Conservation (phyloP, 345 rosid species). For the Gossypium herbaceum region DNA sequence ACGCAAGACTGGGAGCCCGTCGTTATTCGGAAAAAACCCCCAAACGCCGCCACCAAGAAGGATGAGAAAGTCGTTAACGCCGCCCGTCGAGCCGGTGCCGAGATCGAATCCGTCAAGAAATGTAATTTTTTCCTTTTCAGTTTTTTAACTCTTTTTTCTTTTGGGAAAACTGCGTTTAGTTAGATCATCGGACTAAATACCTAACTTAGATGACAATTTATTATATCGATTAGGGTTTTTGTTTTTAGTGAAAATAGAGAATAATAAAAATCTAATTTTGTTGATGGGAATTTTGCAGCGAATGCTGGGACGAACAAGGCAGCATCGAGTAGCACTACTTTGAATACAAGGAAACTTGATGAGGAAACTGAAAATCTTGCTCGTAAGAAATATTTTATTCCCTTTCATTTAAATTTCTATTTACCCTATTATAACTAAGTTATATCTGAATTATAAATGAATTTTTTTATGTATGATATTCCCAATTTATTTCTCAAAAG, state of each 20-base stretch:
- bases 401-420: neutral
- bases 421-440: neutral
- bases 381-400: constrained; percentile 48
- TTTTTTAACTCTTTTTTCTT: neutral
- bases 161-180: neutral
- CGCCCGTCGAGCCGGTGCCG: constrained; percentile 80
- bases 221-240: neutral
- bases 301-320: constrained; percentile 89
- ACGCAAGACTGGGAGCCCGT: constrained; percentile 90
- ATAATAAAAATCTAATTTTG: neutral
- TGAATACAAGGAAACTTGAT: constrained; percentile 92
- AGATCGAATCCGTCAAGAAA: constrained; percentile 65
- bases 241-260: neutral
- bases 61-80: constrained; percentile 86
- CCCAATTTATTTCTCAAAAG: neutral
- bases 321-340: constrained; percentile 82
- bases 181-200: neutral
- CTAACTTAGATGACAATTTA: neutral
- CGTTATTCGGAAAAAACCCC: constrained; percentile 69
- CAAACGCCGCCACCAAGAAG: constrained; percentile 62
- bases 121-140: constrained; percentile 21
- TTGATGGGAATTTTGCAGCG: constrained; percentile 36
- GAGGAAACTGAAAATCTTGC: constrained; percentile 90
- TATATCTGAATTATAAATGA: neutral
- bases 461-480: neutral